phyloP scores from a whole-genome alignment of 2,329 filamentous ascomycete genomes.

The Ascochyta fabae region DNA sequence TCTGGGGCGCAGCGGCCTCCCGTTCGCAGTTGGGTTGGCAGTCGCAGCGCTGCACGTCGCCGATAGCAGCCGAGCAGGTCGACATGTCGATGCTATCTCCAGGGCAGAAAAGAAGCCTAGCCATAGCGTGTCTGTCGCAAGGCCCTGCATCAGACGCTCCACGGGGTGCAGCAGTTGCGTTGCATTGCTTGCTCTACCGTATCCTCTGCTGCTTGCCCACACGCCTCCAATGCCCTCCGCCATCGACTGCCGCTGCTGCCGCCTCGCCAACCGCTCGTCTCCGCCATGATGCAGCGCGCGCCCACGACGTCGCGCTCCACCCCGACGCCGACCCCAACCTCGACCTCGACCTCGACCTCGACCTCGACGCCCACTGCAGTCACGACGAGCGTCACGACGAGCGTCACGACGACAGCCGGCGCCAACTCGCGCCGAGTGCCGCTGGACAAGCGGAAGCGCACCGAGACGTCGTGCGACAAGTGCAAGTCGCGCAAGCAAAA shows the following conservation, averaged over 20 bases:
- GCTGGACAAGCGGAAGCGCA: slow-evolving; percentile 53
- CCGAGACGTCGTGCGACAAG: slow-evolving; percentile 55
- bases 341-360: neutral
- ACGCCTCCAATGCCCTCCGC: slow-evolving; percentile 14
- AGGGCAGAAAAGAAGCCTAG: too few species aligned
- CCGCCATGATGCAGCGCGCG: neutral
- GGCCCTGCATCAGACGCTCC: too few species aligned
- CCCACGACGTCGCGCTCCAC: too few species aligned
- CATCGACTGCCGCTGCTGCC: slow-evolving; percentile 3
- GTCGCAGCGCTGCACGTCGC: slow-evolving; percentile 4
- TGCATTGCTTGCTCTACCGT: too few species aligned
- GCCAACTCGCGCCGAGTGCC: slow-evolving; percentile 50
- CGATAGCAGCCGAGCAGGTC: slow-evolving; percentile 8
- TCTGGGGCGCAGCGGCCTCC: too few species aligned
- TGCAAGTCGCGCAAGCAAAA: slow-evolving; percentile 58
- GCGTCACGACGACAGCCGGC: slow-evolving; percentile 19
- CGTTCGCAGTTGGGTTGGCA: too few species aligned
- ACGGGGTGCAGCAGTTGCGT: too few species aligned
- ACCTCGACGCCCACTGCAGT: slow-evolving; percentile 3
- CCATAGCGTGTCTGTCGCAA: too few species aligned
- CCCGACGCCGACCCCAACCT: too few species aligned
- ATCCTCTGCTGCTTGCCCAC: neutral
- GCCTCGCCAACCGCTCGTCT: slow-evolving; percentile 11
- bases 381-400: neutral
- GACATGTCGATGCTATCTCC: neutral